These are phyloP conservation scores for Ceratocystis destructans DNA, from an alignment of 2,329 filamentous ascomycete genomes.

Conservation along the genomic window DNA sequence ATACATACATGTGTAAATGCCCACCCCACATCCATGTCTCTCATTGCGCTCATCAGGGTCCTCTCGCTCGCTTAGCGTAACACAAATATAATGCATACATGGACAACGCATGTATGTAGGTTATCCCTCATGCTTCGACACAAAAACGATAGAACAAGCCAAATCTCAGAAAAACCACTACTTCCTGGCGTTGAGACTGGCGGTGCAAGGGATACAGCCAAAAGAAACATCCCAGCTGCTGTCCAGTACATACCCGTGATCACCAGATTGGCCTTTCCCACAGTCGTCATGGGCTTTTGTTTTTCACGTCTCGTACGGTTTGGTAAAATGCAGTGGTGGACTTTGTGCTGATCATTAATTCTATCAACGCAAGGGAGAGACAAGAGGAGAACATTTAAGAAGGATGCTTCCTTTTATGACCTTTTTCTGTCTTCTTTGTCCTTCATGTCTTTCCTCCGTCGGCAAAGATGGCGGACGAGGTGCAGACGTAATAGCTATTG, in stretches of 20 bases:
- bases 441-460: neutral
- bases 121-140: neutral
- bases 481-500: no score
- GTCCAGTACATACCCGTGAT: no score
- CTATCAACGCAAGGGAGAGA: neutral
- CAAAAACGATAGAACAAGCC: neutral
- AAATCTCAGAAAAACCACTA: neutral
- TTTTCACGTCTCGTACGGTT: no score
- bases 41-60: neutral
- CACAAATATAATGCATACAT: neutral
- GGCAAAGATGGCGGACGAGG: neutral
- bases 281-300: no score
- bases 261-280: no score
- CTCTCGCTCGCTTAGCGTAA: neutral
- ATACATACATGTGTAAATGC: neutral
- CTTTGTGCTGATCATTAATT: neutral
- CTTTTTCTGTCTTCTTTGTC: neutral
- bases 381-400: neutral
- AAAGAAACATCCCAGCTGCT: no score
- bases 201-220: no score
- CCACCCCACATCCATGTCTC: neutral
- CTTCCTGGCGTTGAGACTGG: neutral
- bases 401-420: neutral
- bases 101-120: neutral
- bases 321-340: neutral